Conservation (phyloP, 305 asterid genomes). For the Fraxinus ornus region DNA sequence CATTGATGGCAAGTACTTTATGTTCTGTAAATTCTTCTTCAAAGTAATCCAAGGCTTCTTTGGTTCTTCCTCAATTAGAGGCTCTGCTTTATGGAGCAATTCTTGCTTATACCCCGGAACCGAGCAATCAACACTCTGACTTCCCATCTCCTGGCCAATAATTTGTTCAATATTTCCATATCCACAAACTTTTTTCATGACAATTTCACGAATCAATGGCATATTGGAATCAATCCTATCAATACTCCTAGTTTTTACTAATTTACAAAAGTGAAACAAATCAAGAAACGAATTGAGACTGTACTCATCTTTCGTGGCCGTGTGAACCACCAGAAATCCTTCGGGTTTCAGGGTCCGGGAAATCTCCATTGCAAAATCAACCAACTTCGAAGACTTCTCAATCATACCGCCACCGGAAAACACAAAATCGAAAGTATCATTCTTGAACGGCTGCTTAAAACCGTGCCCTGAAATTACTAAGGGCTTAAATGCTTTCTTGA, state of each 20-base stretch:
- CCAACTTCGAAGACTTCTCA: constrained; percentile 65
- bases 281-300: constrained; percentile 78
- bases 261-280: constrained; percentile 76
- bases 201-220: constrained; percentile 66
- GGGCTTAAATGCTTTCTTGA: constrained; percentile 70
- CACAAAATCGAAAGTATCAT: constrained; percentile 61
- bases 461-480: constrained; percentile 69
- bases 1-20: constrained; percentile 41
- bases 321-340: constrained; percentile 83
- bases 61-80: constrained; percentile 42
- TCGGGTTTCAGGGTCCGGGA: constrained; percentile 80
- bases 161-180: constrained; percentile 11
- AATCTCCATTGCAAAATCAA: constrained; percentile 65
- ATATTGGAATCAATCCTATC: constrained; percentile 47
- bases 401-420: constrained; percentile 76
- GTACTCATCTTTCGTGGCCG: constrained; percentile 69
- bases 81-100: constrained; percentile 37
- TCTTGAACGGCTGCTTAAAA: constrained; percentile 58
- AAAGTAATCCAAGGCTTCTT: constrained; percentile 47
- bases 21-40: constrained; percentile 36
- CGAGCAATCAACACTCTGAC: constrained; percentile 30
- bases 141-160: constrained; percentile 12
- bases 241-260: constrained; percentile 62
- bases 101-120: constrained; percentile 23
- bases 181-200: constrained; percentile 52